Evolutionary conservation across 805 yeast genomes (phyloP), one percentile per base, ranked within the genome.

Genomic region (Kodamaea nitidulidarum): DNA sequence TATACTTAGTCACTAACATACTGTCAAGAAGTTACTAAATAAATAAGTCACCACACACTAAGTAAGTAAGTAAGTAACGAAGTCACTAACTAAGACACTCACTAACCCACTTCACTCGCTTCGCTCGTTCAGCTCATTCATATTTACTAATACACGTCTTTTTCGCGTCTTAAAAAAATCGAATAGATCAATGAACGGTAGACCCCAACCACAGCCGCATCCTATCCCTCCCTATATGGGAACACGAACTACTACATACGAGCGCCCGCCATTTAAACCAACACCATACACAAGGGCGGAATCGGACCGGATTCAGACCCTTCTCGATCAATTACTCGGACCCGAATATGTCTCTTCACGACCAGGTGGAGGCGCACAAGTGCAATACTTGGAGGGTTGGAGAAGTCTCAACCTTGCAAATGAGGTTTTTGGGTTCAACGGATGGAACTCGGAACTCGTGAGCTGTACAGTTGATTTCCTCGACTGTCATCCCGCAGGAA

Each of bases 301-400:
- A 38, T 50, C 55, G n/a, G 42, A 47, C n/a, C 47, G 59, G 10
- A 68, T 68, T 25, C 69, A 65, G 46, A 43, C 38, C 17, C 47
- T 55, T 15, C 49, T 68, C 7, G 60, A 65, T 43, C 61, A 60
- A 39, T 67, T 65, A 1, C 50, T 85, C 12, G 93, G 93, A 0
- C 91, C 93, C 0, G 93, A 85, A 51, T 84, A 75, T 50, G 81
- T 85, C 15, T 80, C 88, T 18, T 78, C 77, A 29, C 67, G 95
- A 34, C 80, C 88, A 6, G 90, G 88, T 2, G 87, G 81, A 25
- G 88, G 87, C 2, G 81, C 84, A 10, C 71, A 70, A 33, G 85
- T 85, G 3, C 78, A 84, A 2, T 84, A 85, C 50, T 71, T 85
- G 29, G 93, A 84, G 58, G 95, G 95, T 1, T 84, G 91, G 88